Conservation (phyloP, 768 basidiomycete genomes). For the Ramaria sp. region DNA sequence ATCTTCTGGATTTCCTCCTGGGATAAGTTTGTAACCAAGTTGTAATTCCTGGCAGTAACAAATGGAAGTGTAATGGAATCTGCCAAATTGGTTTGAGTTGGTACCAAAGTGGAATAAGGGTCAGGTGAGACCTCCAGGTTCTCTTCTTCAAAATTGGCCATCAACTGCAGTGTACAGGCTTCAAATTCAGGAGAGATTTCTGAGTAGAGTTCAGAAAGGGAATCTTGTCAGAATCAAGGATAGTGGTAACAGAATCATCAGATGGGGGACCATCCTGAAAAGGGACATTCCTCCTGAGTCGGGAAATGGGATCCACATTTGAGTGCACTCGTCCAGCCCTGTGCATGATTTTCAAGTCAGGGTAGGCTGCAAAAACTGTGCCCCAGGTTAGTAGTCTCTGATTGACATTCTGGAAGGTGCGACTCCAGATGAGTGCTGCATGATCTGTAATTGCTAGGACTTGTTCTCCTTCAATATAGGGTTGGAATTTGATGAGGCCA, state of each 20-base stretch:
- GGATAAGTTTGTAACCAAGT: not conserved
- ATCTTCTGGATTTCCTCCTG: not conserved
- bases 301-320: constrained; percentile 11
- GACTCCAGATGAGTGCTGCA: constrained; percentile 10
- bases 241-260: not conserved
- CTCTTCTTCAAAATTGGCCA: not conserved
- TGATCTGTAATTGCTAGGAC: constrained; percentile 11
- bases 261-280: not conserved
- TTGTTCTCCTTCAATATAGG: constrained; percentile 13
- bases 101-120: not conserved
- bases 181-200: not conserved
- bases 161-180: not conserved
- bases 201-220: not conserved
- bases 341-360: constrained; percentile 8
- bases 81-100: not conserved
- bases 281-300: not conserved
- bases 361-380: constrained; percentile 9
- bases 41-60: no score
- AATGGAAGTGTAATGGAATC: constrained; percentile 2
- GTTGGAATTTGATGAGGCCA: constrained; percentile 12
- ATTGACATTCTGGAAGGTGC: constrained; percentile 12
- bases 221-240: not conserved
- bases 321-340: constrained; percentile 11
- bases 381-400: constrained; percentile 6
- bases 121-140: not conserved